A percentile compares a stretch with the other conserved stretches of the same genome.
These are phyloP conservation scores for Thozetella sp. DNA, from an alignment of 495 filamentous ascomycete species.

Conservation along the genomic window DNA sequence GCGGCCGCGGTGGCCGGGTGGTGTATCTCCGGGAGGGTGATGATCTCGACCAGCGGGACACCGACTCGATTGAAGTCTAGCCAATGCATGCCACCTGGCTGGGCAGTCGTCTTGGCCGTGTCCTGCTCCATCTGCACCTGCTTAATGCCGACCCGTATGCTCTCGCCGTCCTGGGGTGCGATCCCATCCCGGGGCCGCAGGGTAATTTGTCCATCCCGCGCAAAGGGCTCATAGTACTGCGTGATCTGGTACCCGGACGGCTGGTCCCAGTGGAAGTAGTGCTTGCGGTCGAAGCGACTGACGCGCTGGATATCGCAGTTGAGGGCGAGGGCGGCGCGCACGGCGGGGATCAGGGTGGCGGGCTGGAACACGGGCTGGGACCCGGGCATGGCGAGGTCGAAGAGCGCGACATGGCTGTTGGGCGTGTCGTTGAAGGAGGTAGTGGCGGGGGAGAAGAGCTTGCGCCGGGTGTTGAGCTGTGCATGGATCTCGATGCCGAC, in stretches of 20 bases:
- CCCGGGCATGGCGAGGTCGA: constrained; percentile 89
- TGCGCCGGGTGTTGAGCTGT: constrained; percentile 82
- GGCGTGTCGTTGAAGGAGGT: constrained; percentile 70
- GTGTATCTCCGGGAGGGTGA: constrained; percentile 86
- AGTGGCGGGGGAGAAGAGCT: constrained; percentile 81
- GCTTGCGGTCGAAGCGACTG: constrained; percentile 91
- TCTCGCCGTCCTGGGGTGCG: constrained; percentile 65
- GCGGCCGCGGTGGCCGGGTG: constrained; percentile 83
- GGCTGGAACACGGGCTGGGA: constrained; percentile 85
- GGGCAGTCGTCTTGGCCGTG: constrained; percentile 88
- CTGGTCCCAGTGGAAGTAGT: constrained; percentile 99
- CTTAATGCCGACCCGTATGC: constrained; percentile 75
- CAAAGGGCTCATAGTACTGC: constrained; percentile 91
- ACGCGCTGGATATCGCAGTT: constrained; percentile 73
- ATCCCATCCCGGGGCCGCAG: constrained; percentile 81
- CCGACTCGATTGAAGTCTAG: constrained; percentile 95
- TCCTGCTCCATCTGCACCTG: constrained; percentile 98
- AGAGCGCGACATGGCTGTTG: constrained; percentile 84
- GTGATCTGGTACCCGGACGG: constrained; percentile 97
- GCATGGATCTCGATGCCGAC: constrained; percentile 98
- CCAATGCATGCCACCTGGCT: constrained; percentile 70
- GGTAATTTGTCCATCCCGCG: constrained; percentile 69
- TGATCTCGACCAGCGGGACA: constrained; percentile 91
- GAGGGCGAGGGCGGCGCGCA: constrained; percentile 86
- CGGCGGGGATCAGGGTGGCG: constrained; percentile 81